A percentile compares a stretch with the other conserved stretches of the same genome.
Conservation (phyloP, 2,329 filamentous ascomycete genomes). For the Cladosporium sp. region DNA sequence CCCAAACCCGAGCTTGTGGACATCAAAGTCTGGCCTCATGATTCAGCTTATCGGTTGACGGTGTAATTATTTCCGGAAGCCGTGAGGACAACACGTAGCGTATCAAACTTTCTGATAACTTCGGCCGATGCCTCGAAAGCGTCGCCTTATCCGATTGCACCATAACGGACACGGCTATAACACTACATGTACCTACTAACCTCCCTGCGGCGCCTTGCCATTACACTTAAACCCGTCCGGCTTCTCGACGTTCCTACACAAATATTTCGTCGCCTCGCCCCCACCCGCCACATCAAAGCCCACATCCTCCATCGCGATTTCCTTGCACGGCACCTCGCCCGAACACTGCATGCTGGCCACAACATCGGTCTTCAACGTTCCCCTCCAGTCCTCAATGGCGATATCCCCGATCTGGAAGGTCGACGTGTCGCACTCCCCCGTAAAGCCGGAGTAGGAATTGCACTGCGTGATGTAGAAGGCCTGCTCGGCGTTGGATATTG, state of each 20-base stretch:
- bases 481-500: conserved; percentile 17
- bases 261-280: not conserved
- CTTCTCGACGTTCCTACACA: conserved; percentile 7
- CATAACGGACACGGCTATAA: no score
- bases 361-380: conserved; percentile 22
- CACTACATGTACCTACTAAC: no score
- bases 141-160: no score
- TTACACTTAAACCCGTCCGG: conserved; percentile 8
- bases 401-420: conserved; percentile 39
- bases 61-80: no score
- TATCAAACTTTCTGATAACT: no score
- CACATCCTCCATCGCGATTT: conserved; percentile 14
- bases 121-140: no score
- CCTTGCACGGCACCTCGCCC: conserved; percentile 22
- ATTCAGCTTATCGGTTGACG: no score
- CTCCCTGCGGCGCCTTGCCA: conserved; percentile 1
- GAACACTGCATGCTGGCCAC: conserved; percentile 28
- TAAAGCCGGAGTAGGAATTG: conserved; percentile 21
- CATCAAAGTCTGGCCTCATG: no score
- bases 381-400: conserved; percentile 25
- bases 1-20: no score
- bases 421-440: conserved; percentile 26
- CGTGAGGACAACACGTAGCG: no score
- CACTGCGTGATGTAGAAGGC: conserved; percentile 28
- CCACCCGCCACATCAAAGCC: not conserved